Evolutionary conservation across 257 asterid genomes (phyloP).

Genomic region (Cordia subcordata): DNA sequence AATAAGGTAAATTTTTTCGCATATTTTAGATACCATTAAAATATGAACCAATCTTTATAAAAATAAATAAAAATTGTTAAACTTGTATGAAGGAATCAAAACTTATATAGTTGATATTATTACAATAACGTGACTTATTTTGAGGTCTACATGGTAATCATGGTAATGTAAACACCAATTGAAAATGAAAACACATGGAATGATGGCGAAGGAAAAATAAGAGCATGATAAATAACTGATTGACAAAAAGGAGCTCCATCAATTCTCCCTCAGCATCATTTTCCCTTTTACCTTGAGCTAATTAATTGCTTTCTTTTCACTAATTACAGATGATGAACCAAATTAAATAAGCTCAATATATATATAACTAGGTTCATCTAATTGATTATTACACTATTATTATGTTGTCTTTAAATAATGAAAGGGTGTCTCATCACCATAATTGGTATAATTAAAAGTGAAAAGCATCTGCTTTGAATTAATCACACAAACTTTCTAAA

Average conservation of each 20-base stretch:
- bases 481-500: too few relatives aligned
- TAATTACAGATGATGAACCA: constrained; percentile 1
- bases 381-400: background rate
- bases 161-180: background rate
- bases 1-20: too few relatives aligned
- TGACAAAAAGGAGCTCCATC: background rate
- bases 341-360: background rate
- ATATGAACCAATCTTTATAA: too few relatives aligned
- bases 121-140: too few relatives aligned
- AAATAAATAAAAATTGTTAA: too few relatives aligned
- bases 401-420: background rate
- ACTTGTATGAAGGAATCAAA: background rate
- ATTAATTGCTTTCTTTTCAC: background rate
- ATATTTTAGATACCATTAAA: too few relatives aligned
- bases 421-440: background rate
- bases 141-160: background rate
- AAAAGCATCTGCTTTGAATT: background rate
- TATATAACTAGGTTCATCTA: background rate
- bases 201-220: constrained; percentile 17
- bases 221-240: constrained; percentile 17
- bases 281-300: background rate
- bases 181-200: constrained; percentile 9
- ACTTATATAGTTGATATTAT: too few relatives aligned
- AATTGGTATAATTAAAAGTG: background rate
- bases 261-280: constrained; percentile 4